Evolutionary conservation across 2,329 filamentous ascomycete genomes (phyloP).

Genomic region (Metarhizium guizhouense): DNA sequence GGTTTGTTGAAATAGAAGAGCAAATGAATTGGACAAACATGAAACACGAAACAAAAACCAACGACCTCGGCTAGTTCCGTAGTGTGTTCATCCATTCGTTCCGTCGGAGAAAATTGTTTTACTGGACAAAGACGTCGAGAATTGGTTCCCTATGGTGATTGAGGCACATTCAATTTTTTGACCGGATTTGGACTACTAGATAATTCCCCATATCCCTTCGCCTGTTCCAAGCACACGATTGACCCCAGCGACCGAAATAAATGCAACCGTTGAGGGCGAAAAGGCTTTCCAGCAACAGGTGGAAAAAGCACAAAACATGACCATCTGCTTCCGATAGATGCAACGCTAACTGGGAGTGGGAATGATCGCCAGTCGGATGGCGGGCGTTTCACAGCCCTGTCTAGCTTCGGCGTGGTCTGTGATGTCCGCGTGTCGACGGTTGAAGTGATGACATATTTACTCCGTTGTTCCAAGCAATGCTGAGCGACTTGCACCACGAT

Average conservation of each 20-base stretch:
- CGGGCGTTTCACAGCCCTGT: conserved; percentile 13
- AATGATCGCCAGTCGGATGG: conserved; percentile 2
- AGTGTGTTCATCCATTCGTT: neutral
- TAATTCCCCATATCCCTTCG: too few species aligned
- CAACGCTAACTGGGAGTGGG: neutral
- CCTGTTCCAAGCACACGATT: too few species aligned
- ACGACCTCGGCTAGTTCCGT: neutral
- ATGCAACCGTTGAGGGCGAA: neutral
- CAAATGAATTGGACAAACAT: neutral
- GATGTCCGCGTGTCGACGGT: too few species aligned
- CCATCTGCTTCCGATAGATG: neutral
- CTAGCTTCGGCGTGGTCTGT: conserved; percentile 6
- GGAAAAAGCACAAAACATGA: neutral
- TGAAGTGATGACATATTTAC: too few species aligned
- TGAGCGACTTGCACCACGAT: too few species aligned
- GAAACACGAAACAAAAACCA: neutral
- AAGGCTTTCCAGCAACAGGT: neutral
- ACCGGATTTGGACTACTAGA: too few species aligned
- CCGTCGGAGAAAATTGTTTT: too few species aligned
- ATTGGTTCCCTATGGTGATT: neutral
- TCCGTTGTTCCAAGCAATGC: too few species aligned
- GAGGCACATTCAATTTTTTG: neutral
- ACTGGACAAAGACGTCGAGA: neutral
- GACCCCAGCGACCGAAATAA: neutral
- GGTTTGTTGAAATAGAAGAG: neutral